phyloP scores from a whole-genome alignment of 2,329 filamentous ascomycete genomes.

The Fusarium avenaceum region DNA sequence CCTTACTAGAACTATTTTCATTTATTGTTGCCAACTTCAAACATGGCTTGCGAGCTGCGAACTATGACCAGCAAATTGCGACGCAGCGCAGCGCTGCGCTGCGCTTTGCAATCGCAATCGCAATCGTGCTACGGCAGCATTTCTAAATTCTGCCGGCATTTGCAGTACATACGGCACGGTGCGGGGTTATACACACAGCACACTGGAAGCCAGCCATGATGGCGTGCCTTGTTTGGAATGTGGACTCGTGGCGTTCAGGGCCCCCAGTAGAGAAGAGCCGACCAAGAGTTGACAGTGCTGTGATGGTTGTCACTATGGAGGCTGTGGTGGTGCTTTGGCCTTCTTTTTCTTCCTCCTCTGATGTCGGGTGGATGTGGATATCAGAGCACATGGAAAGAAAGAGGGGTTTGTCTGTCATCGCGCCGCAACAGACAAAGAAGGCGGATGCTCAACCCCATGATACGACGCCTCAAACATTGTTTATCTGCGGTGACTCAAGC shows the following conservation, averaged over 20 bases:
- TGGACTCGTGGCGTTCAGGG: conserved; percentile 31
- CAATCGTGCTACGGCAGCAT: not conserved
- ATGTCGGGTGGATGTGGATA: conserved; percentile 4
- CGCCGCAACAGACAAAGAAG: conserved; percentile 9
- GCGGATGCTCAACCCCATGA: not conserved
- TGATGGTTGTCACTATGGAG: conserved; percentile 13
- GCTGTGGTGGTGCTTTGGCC: conserved; percentile 37
- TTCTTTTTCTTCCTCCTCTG: not conserved
- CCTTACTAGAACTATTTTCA: not conserved
- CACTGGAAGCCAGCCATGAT: conserved; percentile 4
- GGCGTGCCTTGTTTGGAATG: conserved; percentile 30
- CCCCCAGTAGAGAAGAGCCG: conserved; percentile 5
- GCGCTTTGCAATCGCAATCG: not conserved
- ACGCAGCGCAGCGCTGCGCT: not conserved
- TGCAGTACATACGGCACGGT: conserved; percentile 8
- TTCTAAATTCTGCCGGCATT: not conserved
- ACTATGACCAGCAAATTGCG: too few relatives aligned
- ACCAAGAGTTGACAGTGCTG: conserved; percentile 1
- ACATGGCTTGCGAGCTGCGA: conserved; percentile 12
- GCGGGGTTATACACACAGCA: not conserved
- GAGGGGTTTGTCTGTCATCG: not conserved
- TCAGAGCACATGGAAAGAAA: conserved; percentile 10
- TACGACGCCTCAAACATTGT: conserved; percentile 1
- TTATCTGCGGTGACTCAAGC: conserved; percentile 1
- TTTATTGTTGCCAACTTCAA: conserved; percentile 3